phyloP scores from a whole-genome alignment of 768 basidiomycete genomes.

The Tubosaeta sp. region DNA sequence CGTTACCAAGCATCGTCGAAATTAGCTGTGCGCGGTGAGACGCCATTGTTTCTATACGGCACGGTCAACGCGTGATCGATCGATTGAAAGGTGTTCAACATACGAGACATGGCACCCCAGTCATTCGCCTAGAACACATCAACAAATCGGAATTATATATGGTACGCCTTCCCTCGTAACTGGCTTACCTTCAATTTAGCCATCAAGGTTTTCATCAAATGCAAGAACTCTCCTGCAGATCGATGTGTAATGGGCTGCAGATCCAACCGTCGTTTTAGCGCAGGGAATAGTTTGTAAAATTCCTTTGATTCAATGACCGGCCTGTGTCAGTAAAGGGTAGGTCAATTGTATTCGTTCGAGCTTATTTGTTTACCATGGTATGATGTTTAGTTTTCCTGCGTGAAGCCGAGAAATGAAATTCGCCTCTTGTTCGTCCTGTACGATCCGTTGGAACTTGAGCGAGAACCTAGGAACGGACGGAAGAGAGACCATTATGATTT shows the following conservation, averaged over 20 bases:
- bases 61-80: not conserved
- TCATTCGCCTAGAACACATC: slow-evolving; percentile 46
- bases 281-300: slow-evolving; percentile 54
- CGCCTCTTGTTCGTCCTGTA: slow-evolving; percentile 53
- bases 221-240: slow-evolving; percentile 51
- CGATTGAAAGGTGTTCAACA: slow-evolving; percentile 10
- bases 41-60: slow-evolving; percentile 41
- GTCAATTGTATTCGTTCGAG: not conserved
- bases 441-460: slow-evolving; percentile 58
- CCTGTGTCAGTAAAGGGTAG: slow-evolving; percentile 7
- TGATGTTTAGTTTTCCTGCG: slow-evolving; percentile 48
- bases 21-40: slow-evolving; percentile 46
- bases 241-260: slow-evolving; percentile 45
- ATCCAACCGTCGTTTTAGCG: slow-evolving; percentile 45
- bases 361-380: slow-evolving; percentile 44
- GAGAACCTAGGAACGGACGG: slow-evolving; percentile 40
- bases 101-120: slow-evolving; percentile 63
- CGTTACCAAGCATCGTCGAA: slow-evolving; percentile 39
- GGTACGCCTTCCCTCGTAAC: not conserved
- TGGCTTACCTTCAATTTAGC: slow-evolving; percentile 57
- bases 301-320: slow-evolving; percentile 60
- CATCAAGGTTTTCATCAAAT: slow-evolving; percentile 59
- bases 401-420: slow-evolving; percentile 64
- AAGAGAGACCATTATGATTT: not conserved
- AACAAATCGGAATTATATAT: not conserved